phyloP scores from a whole-genome alignment of 2,329 filamentous ascomycete genomes.

The Colletotrichum sp. region DNA sequence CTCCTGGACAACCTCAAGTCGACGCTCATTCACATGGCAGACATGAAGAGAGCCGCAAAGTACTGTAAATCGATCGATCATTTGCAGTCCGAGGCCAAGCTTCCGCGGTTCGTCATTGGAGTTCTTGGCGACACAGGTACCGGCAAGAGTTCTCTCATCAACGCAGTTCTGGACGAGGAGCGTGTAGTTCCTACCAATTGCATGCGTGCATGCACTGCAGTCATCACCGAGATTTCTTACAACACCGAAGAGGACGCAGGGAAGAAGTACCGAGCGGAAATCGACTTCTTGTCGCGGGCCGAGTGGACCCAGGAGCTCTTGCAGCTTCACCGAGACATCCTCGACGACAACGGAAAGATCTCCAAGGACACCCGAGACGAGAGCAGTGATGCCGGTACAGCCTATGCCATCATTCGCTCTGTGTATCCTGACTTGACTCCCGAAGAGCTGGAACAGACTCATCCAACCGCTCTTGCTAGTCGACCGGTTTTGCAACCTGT shows the following conservation, averaged over 20 bases:
- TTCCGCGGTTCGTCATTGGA: conserved; percentile 48
- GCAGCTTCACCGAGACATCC: conserved; percentile 52
- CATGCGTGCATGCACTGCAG: conserved; percentile 67
- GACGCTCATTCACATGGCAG: background rate
- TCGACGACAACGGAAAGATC: conserved; percentile 41
- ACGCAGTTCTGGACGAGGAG: conserved; percentile 67
- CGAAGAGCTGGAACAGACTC: background rate
- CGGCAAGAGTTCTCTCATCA: conserved; percentile 68
- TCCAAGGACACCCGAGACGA: conserved; percentile 39
- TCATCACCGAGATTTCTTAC: conserved; percentile 64
- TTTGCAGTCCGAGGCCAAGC: conserved; percentile 33
- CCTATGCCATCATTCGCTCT: conserved; percentile 47
- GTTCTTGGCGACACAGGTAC: conserved; percentile 67
- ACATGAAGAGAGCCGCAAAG: background rate
- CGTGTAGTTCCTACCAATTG: conserved; percentile 49
- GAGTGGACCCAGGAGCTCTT: conserved; percentile 60
- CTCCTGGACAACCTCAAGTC: background rate
- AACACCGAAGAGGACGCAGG: conserved; percentile 47
- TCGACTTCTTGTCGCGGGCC: conserved; percentile 58
- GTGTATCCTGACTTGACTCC: conserved; percentile 41
- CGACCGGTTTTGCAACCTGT: background rate
- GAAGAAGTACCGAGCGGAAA: conserved; percentile 53
- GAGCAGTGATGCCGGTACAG: conserved; percentile 47
- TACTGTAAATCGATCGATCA: background rate
- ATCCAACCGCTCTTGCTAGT: background rate